phyloP scores from a whole-genome alignment of 495 filamentous ascomycete genomes.

The Xylaria venustula region DNA sequence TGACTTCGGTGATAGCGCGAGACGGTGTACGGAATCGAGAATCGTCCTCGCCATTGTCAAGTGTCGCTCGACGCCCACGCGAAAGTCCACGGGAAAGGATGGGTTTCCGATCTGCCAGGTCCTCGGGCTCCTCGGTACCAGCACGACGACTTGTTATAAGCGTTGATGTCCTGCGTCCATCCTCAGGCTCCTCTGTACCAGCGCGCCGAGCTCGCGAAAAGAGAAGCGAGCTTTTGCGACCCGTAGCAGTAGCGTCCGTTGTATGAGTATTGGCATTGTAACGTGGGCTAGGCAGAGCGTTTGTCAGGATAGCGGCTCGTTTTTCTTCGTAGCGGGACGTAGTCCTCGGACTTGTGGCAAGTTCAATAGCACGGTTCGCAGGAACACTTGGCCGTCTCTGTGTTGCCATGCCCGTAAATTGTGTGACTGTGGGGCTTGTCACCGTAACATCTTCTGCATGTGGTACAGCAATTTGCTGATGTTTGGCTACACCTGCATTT shows the following conservation, averaged over 20 bases:
- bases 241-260: conserved; percentile 23
- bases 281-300: conserved; percentile 38
- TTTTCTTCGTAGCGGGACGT: conserved; percentile 72
- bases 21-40: conserved; percentile 52
- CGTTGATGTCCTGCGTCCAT: conserved; percentile 44
- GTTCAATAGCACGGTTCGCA: conserved; percentile 28
- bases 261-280: conserved; percentile 32
- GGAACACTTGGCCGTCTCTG: conserved; percentile 35
- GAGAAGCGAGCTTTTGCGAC: conserved; percentile 48
- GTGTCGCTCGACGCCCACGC: conserved; percentile 38
- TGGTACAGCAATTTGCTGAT: conserved; percentile 30
- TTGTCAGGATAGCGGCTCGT: conserved; percentile 60
- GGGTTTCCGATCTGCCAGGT: conserved; percentile 40
- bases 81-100: conserved; percentile 34
- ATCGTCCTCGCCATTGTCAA: conserved; percentile 48
- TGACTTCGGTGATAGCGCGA: conserved; percentile 58
- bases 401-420: conserved; percentile 30
- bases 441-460: conserved; percentile 26
- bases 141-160: conserved; percentile 43
- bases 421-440: conserved; percentile 36
- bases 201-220: conserved; percentile 40
- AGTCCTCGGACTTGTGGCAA: conserved; percentile 58
- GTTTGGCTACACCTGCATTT: conserved; percentile 35
- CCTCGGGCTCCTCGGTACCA: conserved; percentile 49
- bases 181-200: conserved; percentile 47